Evolutionary conservation across 2,329 filamentous ascomycete species (phyloP).

Genomic region (Zasmidium citrigriseum): DNA sequence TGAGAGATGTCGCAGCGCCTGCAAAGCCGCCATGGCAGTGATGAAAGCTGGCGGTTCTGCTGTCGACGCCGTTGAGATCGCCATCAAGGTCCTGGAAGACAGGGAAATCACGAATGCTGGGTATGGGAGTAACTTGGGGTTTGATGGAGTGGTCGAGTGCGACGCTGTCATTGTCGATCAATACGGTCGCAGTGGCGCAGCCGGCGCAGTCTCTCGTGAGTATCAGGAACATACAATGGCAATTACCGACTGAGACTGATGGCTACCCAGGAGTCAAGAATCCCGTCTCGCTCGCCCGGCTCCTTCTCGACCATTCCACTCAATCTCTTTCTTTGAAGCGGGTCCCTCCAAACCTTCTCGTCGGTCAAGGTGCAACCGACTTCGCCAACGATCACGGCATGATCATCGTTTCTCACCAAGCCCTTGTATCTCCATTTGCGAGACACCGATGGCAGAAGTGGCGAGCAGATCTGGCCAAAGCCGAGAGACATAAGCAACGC

Average conservation of each 20-base stretch:
- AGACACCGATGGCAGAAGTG: constrained; percentile 78
- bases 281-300: constrained; percentile 81
- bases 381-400: constrained; percentile 83
- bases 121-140: constrained; percentile 90
- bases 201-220: constrained; percentile 86
- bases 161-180: constrained; percentile 94
- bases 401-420: constrained; percentile 70
- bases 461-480: constrained; percentile 68
- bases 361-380: constrained; percentile 80
- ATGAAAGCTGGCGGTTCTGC: constrained; percentile 77
- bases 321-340: constrained; percentile 78
- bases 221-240: constrained; percentile 21
- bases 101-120: constrained; percentile 95
- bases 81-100: constrained; percentile 85
- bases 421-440: constrained; percentile 77
- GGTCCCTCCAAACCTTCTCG: constrained; percentile 89
- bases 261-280: constrained; percentile 75
- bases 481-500: constrained; percentile 51
- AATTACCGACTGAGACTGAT: constrained; percentile 17
- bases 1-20: constrained; percentile 64
- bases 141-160: constrained; percentile 89
- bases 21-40: constrained; percentile 78
- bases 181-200: constrained; percentile 85
- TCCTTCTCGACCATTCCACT: constrained; percentile 76
- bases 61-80: constrained; percentile 85